Base-by-base conservation (phyloP, 2,329 filamentous ascomycete species). In the Exophiala oligosperma region DNA sequence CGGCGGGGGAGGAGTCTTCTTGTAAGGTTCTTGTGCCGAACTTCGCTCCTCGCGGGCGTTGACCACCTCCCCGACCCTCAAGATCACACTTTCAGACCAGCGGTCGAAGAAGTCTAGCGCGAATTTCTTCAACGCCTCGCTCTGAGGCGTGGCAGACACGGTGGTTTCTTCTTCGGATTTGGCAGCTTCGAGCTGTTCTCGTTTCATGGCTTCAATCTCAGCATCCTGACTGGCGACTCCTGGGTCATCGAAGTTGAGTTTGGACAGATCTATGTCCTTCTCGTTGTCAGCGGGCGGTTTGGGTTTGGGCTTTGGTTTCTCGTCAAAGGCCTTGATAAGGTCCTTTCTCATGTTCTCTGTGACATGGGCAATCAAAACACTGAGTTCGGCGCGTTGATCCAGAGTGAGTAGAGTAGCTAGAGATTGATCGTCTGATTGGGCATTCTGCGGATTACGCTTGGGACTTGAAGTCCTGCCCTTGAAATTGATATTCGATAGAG, bases 11-110 rank as follows among this genome's bases (percentile, higher is more conserved):
- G 23, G 24, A 1, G 58, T 29, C 1, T 40, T 43, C 35, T 52
- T 53, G 70, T 14, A 72, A 64, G 11, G 60, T 55, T 56, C 68
- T 66, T 48, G 76, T 72, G 67, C 54, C 76, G 79, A 7, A 77
- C 71, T 48, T 12, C 26, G 23, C 23, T 60, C 43, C 4, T 58
- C 55, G 11, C 59, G 59, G 5, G 70, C 67, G 40, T 81, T 79
- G 17, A 91, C 80, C 35, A 91, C 82, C 64, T 94, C 88, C n/a
- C 85, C 83, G 23, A 95, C 77, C 11, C 91, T 83, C 56, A 84
- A 81, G 43, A 90, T 76, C 3, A 96, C 83, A 9, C 78, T 78
- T 2, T 84, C 80, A 66, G 90, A 84, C 93, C 93, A 97, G 64
- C 89, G 87, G 56, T 89, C 85, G 70, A 93, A 96, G 70, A 88